Base-by-base conservation (phyloP, 106 monocot genomes). In the Allium cepa region DNA sequence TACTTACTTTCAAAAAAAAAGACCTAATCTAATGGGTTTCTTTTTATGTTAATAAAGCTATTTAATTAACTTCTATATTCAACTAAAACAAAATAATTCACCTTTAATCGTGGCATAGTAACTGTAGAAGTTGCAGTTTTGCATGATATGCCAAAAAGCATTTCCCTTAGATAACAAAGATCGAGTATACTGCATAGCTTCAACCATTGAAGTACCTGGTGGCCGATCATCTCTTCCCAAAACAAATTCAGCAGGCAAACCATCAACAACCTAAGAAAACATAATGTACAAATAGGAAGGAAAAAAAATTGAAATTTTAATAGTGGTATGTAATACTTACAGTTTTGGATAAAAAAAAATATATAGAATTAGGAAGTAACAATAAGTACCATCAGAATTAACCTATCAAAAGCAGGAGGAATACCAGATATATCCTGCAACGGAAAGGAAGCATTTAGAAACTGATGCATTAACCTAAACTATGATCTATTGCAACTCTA, bases 91-190 rank as follows among this genome's bases (percentile, higher is more conserved):
- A 53, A 26, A 60, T 56, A 8, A 62, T 46, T 69, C 64, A 92
- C 97, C 77, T 99, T 99, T 60, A 99, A 67, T 7, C 97, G 79
- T 53, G 97, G 97, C 97, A 99, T 99, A 14, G 97, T 99, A 46
- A 99, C 97, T 51, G 97, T 99, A 46, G 97, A 92, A 71, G 97
- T 87, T 59, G 92, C 97, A 77, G 97, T 79, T 87, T 84, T 81
- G 92, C 89, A 79, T 87, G 92, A 72, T 84, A 99, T 17, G 72
- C 97, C 66, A 63, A n/a, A n/a, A 72, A 15, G 92, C 97, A 64
- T 59, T 80, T 61, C 80, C 74, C 68, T 69, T 78, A 27, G 79
- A 79, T 57, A 99, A 64, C 57, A 99, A 79, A 80, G 71, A 76
- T 55, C 87, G 92, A 10, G 97, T 99, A 71, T 89, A 99, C 11